Base-by-base conservation (phyloP, 1,139 yeast species). In the Protomyces inouyei region DNA sequence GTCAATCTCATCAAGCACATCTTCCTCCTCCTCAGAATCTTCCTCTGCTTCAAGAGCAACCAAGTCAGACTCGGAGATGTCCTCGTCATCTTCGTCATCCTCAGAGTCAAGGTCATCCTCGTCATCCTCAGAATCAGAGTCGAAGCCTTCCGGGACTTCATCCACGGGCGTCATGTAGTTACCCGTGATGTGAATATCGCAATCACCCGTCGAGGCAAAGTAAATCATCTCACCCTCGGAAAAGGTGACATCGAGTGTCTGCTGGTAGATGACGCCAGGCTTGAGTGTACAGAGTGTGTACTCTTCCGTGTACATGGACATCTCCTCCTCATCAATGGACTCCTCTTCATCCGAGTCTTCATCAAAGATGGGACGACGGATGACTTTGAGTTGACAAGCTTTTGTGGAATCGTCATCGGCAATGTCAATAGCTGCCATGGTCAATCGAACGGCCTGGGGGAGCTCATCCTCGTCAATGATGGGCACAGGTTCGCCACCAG, bases 381-480 rank as follows among this genome's bases (percentile, higher is more conserved):
- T 63, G 74, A 92, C 83, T 80, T 96, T 87, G 74, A 93, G 82
- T 71, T 96, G 89, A 43, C 96, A 85, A 70, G 98, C 98, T 35
- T 72, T 73, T 65, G 80, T 83, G 73, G 88, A 88, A 73, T 88
- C 95, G 73, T 88, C 90, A 52, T 87, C 79, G 73, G 85, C 88
- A 69, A 97, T 96, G 78, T 93, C 97, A 73, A 93, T 82, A 67
- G 98, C 96, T 71, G 97, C 98, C 83, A 93, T 83, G 66, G 98
- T 92, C 73, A 93, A 77, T 78, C 96, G 88, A 71, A 93, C 84
- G 69, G 97, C 86, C 70, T 88, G 87, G 64, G 97, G 97, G 75
- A 85, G 85, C 68, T 88, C 95, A 66, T 86, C 87, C 16, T 60
- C 63, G 12, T 51, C 64, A 36, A 70, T 86, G 88, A 74, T 88